phyloP scores from a whole-genome alignment of 2,329 filamentous ascomycete species.

The Fusarium redolens region DNA sequence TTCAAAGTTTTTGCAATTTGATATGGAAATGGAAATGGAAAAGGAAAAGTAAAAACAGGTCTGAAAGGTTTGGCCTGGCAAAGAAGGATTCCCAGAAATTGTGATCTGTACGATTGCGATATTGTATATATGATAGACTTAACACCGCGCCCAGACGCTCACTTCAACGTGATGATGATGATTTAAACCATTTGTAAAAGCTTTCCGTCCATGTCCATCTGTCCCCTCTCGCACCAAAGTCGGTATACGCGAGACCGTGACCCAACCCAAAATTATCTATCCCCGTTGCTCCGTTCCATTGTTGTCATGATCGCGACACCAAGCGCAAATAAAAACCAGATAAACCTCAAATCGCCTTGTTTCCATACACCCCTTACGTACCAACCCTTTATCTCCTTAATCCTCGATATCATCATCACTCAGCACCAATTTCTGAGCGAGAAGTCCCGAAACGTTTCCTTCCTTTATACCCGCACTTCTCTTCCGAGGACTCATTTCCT shows the following conservation, averaged over 20 bases:
- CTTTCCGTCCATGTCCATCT: not conserved
- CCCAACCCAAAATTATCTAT: conserved; percentile 14
- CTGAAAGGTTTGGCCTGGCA: not conserved
- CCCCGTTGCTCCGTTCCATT: conserved; percentile 27
- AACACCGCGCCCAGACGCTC: conserved; percentile 34
- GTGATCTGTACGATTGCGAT: conserved; percentile 26
- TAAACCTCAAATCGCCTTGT: conserved; percentile 17
- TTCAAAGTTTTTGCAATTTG: conserved; percentile 19
- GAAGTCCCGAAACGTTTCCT: conserved; percentile 54
- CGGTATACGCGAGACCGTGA: conserved; percentile 2
- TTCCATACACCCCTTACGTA: not conserved
- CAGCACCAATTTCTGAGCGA: conserved; percentile 75
- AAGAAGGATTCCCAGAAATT: conserved; percentile 27
- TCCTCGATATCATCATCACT: conserved; percentile 91
- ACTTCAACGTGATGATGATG: conserved; percentile 42
- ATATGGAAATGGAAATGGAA: conserved; percentile 18
- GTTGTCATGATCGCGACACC: conserved; percentile 1
- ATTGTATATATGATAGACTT: conserved; percentile 43
- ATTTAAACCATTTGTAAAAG: conserved; percentile 18
- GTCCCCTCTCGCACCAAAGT: conserved; percentile 15
- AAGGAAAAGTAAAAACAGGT: conserved; percentile 4
- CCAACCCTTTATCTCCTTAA: conserved; percentile 27
- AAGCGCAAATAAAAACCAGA: conserved; percentile 24
- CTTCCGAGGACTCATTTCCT: conserved; percentile 64
- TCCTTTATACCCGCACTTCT: conserved; percentile 54